Conservation (phyloP, 2,329 filamentous ascomycete genomes). For the Aspergillus chevalieri region DNA sequence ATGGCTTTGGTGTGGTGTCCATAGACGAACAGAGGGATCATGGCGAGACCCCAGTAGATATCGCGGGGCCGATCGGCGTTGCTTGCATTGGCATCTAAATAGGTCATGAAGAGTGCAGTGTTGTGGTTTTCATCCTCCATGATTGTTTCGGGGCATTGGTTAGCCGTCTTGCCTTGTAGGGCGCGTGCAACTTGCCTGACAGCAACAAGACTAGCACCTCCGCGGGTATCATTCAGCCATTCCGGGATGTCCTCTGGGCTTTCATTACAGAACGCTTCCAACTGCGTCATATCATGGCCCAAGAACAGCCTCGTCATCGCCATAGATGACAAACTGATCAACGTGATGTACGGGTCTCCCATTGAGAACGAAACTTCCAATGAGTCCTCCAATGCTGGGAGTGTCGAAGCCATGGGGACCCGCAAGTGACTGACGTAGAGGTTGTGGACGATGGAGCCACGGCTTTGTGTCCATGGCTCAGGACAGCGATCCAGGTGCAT, state of each 20-base stretch:
- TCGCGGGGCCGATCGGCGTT: slow-evolving; percentile 50
- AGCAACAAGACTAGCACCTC: slow-evolving; percentile 52
- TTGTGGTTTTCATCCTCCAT: slow-evolving; percentile 52
- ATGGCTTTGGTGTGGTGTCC: slow-evolving; percentile 43
- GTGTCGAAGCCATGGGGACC: slow-evolving; percentile 45
- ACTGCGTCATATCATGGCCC: slow-evolving; percentile 52
- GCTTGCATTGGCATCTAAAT: slow-evolving; percentile 38
- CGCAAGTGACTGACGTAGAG: slow-evolving; percentile 58
- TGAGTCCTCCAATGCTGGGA: slow-evolving; percentile 49
- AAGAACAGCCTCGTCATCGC: slow-evolving; percentile 52
- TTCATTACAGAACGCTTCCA: slow-evolving; percentile 54
- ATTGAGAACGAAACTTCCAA: slow-evolving; percentile 52
- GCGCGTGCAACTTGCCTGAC: slow-evolving; percentile 53
- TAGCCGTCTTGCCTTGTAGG: slow-evolving; percentile 56
- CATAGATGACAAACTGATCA: slow-evolving; percentile 55
- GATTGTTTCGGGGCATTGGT: slow-evolving; percentile 41
- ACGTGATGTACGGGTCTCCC: slow-evolving; percentile 53
- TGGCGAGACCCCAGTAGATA: slow-evolving; percentile 49
- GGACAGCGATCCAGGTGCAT: slow-evolving; percentile 48
- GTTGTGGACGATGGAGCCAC: slow-evolving; percentile 52
- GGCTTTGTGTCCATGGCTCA: slow-evolving; percentile 49
- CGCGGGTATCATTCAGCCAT: slow-evolving; percentile 53
- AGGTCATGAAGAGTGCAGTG: slow-evolving; percentile 43
- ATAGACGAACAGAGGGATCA: slow-evolving; percentile 43
- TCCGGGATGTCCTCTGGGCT: slow-evolving; percentile 52